Evolutionary conservation across 31 red algal species (phyloP).

Genomic region (Asparagopsis taxiformis): DNA sequence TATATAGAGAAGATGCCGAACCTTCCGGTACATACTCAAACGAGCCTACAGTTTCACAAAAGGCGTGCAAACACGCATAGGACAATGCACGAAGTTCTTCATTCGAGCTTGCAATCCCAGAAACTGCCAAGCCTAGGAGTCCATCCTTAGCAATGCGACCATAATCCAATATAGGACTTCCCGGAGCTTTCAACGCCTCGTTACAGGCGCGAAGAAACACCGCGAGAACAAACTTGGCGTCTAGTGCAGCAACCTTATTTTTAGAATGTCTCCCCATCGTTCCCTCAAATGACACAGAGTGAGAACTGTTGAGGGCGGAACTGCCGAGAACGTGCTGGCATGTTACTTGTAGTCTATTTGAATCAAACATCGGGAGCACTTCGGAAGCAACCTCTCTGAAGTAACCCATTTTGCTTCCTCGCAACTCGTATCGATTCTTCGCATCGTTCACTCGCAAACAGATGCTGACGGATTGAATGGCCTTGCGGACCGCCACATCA

Average conservation of each 20-base stretch:
- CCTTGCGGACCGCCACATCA: too few species aligned
- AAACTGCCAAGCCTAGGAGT: conserved; percentile 29
- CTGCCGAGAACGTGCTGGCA: not conserved
- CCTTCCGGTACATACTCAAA: not conserved
- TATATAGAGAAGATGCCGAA: conserved; percentile 31
- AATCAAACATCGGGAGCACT: conserved; percentile 17
- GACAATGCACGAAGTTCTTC: conserved; percentile 16
- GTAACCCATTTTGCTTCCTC: not conserved
- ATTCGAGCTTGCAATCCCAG: conserved; percentile 29
- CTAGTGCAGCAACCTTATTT: too few species aligned
- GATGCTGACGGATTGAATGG: too few species aligned
- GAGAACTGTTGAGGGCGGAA: too few species aligned
- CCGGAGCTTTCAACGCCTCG: conserved; percentile 22
- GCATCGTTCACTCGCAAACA: not conserved
- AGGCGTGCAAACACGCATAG: conserved; percentile 30
- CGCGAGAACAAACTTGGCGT: conserved; percentile 36
- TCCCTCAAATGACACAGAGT: too few species aligned
- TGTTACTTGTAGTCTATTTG: not conserved
- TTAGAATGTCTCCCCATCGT: too few species aligned
- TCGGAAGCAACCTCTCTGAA: not conserved
- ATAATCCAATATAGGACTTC: conserved; percentile 41
- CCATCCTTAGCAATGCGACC: conserved; percentile 23
- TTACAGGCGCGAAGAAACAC: conserved; percentile 24
- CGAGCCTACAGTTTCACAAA: conserved; percentile 29
- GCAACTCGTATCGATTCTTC: not conserved